Percentiles rank a stretch among this genome's conserved stretches.
Evolutionary conservation across 805 yeast genomes (phyloP).

Genomic region (Priceomyces castillae): DNA sequence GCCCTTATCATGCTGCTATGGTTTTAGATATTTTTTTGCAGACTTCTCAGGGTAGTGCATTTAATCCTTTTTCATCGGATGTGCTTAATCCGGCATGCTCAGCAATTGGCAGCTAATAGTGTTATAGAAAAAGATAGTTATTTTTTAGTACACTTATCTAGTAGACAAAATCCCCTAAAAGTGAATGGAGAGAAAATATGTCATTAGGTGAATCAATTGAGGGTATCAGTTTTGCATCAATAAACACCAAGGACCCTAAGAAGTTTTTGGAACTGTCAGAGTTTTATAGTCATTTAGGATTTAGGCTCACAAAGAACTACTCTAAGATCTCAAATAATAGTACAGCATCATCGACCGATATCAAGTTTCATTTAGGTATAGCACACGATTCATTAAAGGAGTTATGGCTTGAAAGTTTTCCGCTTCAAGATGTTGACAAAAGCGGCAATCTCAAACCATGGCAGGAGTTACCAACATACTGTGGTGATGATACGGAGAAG

Average conservation of each 20-base stretch:
- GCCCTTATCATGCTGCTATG: background rate
- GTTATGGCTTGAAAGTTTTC: slow-evolving; percentile 71
- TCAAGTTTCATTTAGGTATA: slow-evolving; percentile 47
- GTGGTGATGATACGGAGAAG: slow-evolving; percentile 33
- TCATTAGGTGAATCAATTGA: slow-evolving; percentile 10
- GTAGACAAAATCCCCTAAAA: background rate
- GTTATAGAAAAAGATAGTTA: background rate
- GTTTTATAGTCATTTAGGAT: slow-evolving; percentile 65
- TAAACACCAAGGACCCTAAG: slow-evolving; percentile 52
- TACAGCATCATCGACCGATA: slow-evolving; percentile 21
- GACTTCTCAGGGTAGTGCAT: slow-evolving; percentile 2
- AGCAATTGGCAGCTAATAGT: background rate
- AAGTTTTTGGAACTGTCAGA: slow-evolving; percentile 45
- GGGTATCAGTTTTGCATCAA: slow-evolving; percentile 56
- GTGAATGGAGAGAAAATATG: slow-evolving; percentile 1
- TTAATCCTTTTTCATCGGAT: slow-evolving; percentile 3
- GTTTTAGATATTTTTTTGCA: background rate
- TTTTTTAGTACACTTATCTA: background rate
- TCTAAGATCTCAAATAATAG: slow-evolving; percentile 47
- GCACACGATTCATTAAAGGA: slow-evolving; percentile 67
- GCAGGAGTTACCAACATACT: slow-evolving; percentile 39
- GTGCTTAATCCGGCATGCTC: slow-evolving; percentile 4
- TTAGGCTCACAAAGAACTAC: slow-evolving; percentile 56
- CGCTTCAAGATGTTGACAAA: slow-evolving; percentile 39
- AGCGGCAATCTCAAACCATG: slow-evolving; percentile 37